Evolutionary conservation across 257 asterid species (phyloP), one percentile per base, ranked within the genome.

Genomic region (Nicotiana obtusifolia): DNA sequence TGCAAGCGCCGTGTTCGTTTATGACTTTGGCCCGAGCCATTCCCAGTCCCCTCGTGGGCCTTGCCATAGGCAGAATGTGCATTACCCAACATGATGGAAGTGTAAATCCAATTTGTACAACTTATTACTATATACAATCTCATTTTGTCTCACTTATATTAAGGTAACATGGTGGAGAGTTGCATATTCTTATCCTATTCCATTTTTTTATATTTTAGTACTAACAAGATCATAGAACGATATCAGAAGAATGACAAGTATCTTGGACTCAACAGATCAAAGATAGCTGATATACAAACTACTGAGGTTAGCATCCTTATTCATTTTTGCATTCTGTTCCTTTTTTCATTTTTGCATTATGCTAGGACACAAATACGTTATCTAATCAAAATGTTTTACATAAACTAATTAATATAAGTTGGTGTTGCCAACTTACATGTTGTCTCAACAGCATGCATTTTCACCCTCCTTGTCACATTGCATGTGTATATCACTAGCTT

Each of bases 191-290:
- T 15, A 75, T 31, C 8, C 3, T 65, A 5, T 30, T 75, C 24
- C 13, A 14, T 64, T 28, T 64, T 64, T 15, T 31, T 1, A 5
- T 1, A 5, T 44, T 49, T 5, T 75, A 89, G 92, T 80, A 65
- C 71, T 54, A 44, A 20, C 47, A 77, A 71, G 52, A 88, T 83
- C 79, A 85, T 86, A 54, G 84, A 88, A 61, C 88, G 90, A 30
- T 89, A 89, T 49, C 75, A 61, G 81, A 86, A 85, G 82, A 85
- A 64, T 80, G 66, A 76, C 77, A 89, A 88, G 79, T 71, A 67
- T 33, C 64, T 11, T 24, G 78, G 41, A 6, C n/a, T 10, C 35
- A 24, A n/a, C 84, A 78, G 14, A 76, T 9, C 49, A 41, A 85
- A 56, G 30, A 1, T 44, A 22, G 5, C 78, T 19, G 65, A 35